phyloP scores from a whole-genome alignment of 495 filamentous ascomycete genomes.

The Hamigera avellanea region DNA sequence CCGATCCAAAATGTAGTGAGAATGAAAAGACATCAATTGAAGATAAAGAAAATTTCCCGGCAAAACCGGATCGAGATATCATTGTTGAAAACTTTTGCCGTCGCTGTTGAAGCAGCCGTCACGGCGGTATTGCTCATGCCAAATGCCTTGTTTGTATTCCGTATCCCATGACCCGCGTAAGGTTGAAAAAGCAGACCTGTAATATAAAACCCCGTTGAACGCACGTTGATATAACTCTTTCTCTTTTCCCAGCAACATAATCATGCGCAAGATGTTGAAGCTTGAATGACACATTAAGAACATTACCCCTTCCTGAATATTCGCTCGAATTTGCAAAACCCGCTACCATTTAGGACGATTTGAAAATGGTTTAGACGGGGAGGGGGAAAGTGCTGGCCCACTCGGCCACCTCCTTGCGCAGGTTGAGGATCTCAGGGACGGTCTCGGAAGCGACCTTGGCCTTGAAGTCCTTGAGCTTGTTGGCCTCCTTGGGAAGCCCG shows the following conservation, averaged over 20 bases:
- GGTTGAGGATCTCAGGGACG: constrained; percentile 63
- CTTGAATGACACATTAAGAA: constrained; percentile 7
- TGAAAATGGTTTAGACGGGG: constrained; percentile 56
- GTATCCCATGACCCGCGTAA: constrained; percentile 33
- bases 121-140: constrained; percentile 23
- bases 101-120: constrained; percentile 30
- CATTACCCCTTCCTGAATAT: too few relatives aligned
- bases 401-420: constrained; percentile 77
- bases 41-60: background rate
- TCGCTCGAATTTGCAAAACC: background rate
- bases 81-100: constrained; percentile 21
- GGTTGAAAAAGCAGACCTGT: constrained; percentile 40
- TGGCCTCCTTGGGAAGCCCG: constrained; percentile 83
- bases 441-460: constrained; percentile 71
- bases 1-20: too few relatives aligned
- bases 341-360: too few relatives aligned
- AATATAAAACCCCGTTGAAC: constrained; percentile 32
- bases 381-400: constrained; percentile 93
- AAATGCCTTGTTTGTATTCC: constrained; percentile 22
- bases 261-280: constrained; percentile 19
- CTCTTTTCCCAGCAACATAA: constrained; percentile 15
- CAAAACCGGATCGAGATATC: background rate
- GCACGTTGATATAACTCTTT: constrained; percentile 22
- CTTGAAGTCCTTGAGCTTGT: constrained; percentile 99
- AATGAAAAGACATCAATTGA: background rate